Evolutionary conservation across 2,329 filamentous ascomycete species (phyloP), one percentile per base, ranked within the genome.

Genomic region (Exophiala oligosperma): DNA sequence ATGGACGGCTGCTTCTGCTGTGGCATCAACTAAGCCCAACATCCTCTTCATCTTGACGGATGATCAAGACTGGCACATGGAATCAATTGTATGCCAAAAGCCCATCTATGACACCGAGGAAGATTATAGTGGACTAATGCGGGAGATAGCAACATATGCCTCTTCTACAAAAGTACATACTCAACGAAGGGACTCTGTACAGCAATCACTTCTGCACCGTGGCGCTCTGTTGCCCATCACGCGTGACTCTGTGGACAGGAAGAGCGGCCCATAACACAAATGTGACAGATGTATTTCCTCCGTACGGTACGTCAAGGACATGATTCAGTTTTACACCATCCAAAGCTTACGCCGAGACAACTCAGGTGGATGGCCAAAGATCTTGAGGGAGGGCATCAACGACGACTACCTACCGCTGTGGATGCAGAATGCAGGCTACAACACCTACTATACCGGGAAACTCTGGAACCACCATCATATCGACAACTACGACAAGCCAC

Each of bases 221-320:
- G 0, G 78, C 87, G 0, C 70, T 88, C 0, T 90, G 87, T 69
- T 90, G 87, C 64, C 87, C 87, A 0, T 85, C 86, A 0, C 77
- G 87, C 1, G 87, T 87, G 1, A 83, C 80, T 12, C 70, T 90
- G 1, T 84, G 81, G 80, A 89, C 86, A 0, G 87, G 87, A 0
- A 83, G 82, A 66, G 79, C 83, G 5, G 84, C 86, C 0, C 87
- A 90, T 64, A 89, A 89, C 63, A 89, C 86, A 0, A 90, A 90
- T 63, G 84, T 90, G 1, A 90, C 87, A 0, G 79, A 82, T 66
- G 77, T 83, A 1, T 70, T 69, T 0, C 72, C 83, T 49, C 82
- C 63, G 1, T 64, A 66, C 52, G 64, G 61, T 65, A 23, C n/a
- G 58, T 56, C 7, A 24, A 11, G 40, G 6, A 21, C 24, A 44